Evolutionary conservation across 2,329 filamentous ascomycete genomes (phyloP).

Genomic region (Aspergillus sp.): DNA sequence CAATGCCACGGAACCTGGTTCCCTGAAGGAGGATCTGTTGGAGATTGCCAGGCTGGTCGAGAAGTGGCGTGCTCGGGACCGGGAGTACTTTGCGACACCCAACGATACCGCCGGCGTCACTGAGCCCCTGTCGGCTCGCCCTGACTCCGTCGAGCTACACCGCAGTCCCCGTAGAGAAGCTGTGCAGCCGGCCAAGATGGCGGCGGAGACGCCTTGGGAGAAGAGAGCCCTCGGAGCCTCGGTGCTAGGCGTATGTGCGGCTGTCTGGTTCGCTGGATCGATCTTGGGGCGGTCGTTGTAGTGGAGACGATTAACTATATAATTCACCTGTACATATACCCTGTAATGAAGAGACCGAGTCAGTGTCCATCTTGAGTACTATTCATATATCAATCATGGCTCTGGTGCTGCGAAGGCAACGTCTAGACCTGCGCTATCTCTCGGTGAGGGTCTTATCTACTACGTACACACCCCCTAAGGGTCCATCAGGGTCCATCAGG

Average conservation of each 20-base stretch:
- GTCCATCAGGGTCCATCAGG: too few relatives aligned
- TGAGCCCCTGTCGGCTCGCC: constrained; percentile 3
- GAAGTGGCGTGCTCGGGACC: constrained; percentile 44
- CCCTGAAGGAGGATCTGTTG: constrained; percentile 67
- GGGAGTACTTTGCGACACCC: constrained; percentile 29
- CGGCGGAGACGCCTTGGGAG: constrained; percentile 67
- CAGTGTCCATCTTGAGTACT: too few relatives aligned
- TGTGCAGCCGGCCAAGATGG: constrained; percentile 55
- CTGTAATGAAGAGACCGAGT: background rate
- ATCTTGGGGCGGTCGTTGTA: constrained; percentile 24
- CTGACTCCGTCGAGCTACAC: constrained; percentile 8
- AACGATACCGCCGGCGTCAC: constrained; percentile 18
- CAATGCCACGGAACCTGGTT: constrained; percentile 51
- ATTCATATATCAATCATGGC: too few relatives aligned
- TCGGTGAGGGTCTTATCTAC: too few relatives aligned
- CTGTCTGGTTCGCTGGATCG: constrained; percentile 37
- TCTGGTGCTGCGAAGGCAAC: too few relatives aligned
- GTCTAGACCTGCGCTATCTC: too few relatives aligned
- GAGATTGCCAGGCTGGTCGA: constrained; percentile 65
- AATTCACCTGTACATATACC: background rate
- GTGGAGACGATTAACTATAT: background rate
- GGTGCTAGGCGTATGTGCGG: constrained; percentile 34
- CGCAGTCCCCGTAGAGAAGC: constrained; percentile 37
- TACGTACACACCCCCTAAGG: too few relatives aligned
- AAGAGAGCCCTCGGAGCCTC: constrained; percentile 40